phyloP scores from a whole-genome alignment of 768 basidiomycete genomes.

The Lentinula detonsa region DNA sequence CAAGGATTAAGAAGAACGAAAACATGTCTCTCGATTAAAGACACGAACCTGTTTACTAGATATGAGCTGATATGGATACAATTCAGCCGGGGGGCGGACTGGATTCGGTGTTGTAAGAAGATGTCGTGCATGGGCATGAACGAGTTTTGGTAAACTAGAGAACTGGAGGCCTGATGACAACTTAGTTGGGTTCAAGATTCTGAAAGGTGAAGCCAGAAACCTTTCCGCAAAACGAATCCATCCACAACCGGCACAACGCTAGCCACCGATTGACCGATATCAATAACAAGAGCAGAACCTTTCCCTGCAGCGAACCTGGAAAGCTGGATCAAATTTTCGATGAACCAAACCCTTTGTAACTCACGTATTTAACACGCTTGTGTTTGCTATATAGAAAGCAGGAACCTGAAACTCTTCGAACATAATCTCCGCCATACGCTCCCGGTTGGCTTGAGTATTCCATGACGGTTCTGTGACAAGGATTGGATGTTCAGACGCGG shows the following conservation, averaged over 20 bases:
- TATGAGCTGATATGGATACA: constrained; percentile 86
- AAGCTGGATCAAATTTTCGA: not conserved
- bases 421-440: constrained; percentile 95
- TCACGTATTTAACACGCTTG: constrained; percentile 89
- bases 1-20: not conserved
- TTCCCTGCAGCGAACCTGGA: constrained; percentile 91
- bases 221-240: constrained; percentile 95
- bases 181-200: not conserved
- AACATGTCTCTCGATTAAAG: not conserved
- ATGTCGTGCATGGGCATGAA: constrained; percentile 75
- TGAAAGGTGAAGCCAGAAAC: constrained; percentile 27
- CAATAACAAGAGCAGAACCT: constrained; percentile 94
- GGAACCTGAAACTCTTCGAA: constrained; percentile 95
- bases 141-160: constrained; percentile 71
- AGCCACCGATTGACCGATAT: constrained; percentile 83
- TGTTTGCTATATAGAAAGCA: constrained; percentile 95
- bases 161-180: constrained; percentile 59
- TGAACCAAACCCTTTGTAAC: constrained; percentile 18
- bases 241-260: constrained; percentile 96
- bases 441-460: constrained; percentile 90
- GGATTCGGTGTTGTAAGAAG: constrained; percentile 45
- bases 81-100: constrained; percentile 53
- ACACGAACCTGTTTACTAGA: constrained; percentile 61
- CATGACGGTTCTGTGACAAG: constrained; percentile 94
- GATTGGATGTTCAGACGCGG: constrained; percentile 82